Conservation (phyloP, 345 rosid species). For the Eucalyptus microcorys region DNA sequence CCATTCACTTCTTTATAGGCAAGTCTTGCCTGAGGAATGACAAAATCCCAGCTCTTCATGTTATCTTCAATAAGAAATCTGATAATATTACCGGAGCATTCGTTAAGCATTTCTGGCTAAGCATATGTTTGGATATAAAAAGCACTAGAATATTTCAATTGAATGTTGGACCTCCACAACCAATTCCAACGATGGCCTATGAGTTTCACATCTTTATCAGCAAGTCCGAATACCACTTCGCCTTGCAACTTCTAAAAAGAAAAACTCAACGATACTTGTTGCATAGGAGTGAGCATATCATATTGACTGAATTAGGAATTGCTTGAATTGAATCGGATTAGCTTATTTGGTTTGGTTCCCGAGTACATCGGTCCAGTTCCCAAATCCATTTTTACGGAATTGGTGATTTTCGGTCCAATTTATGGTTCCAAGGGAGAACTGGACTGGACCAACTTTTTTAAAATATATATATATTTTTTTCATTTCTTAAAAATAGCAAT, state of each 20-base stretch:
- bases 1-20: neutral
- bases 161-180: neutral
- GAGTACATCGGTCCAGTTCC: fast-evolving
- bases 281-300: too few species aligned
- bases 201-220: neutral
- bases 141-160: neutral
- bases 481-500: too few species aligned
- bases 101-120: neutral
- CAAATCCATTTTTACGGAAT: too few species aligned
- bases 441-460: too few species aligned
- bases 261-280: neutral
- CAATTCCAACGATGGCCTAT: neutral
- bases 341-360: fast-evolving
- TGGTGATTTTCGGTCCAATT: fast-evolving
- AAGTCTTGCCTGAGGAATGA: neutral
- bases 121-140: neutral
- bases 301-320: fast-evolving
- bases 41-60: neutral
- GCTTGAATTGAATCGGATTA: fast-evolving
- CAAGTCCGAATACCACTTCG: neutral
- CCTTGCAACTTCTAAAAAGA: neutral
- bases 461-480: too few species aligned
- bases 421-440: fast-evolving
- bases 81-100: neutral
- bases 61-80: neutral